Base-by-base conservation (phyloP, 257 asterid genomes). In the Avicennia marina region DNA sequence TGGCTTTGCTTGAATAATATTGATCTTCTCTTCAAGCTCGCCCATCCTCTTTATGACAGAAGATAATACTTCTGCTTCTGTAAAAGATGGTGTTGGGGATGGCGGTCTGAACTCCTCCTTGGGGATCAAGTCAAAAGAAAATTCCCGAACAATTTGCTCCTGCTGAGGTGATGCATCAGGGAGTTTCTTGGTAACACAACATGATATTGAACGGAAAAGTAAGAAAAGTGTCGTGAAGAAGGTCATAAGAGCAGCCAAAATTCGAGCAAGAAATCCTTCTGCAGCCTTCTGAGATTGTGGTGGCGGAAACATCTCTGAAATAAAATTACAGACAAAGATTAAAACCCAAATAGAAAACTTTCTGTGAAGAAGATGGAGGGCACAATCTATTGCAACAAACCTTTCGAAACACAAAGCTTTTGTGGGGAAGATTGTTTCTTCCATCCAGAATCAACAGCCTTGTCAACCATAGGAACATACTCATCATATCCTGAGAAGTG, bases 391-490 rank as follows among this genome's bases (percentile, higher is more conserved):
- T 49, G 40, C 16, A 58, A 58, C 65, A 33, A 63, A 88, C 97
- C 97, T 84, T 73, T 83, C 40, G 85, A 67, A 52, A 66, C 48
- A 60, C 36, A 45, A 50, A 76, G 80, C 66, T 72, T 86, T 32
- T 73, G 89, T 38, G 78, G 68, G 62, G 87, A 62, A 7, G 76
- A 39, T 52, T 66, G 83, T 80, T 80, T 89, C 83, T 86, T 86
- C 94, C 89, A 84, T 39, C 78, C 87, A 67, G 90, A 66, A 77
- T 86, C 99, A 57, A 93, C 99, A 48, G 91, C 96, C 79, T 93
- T 93, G 79, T 93, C 99, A 17, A 93, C 99, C 99, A 93, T 89
- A 16, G 99, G 99, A 56, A 93, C 96, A 76, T 84, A 93, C 69
- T 93, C 99, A 40, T 93, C 99, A 68, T 89, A 89, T 56, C 94